phyloP scores from a whole-genome alignment of 2,329 filamentous ascomycete genomes.

The Cladosporium sp. region DNA sequence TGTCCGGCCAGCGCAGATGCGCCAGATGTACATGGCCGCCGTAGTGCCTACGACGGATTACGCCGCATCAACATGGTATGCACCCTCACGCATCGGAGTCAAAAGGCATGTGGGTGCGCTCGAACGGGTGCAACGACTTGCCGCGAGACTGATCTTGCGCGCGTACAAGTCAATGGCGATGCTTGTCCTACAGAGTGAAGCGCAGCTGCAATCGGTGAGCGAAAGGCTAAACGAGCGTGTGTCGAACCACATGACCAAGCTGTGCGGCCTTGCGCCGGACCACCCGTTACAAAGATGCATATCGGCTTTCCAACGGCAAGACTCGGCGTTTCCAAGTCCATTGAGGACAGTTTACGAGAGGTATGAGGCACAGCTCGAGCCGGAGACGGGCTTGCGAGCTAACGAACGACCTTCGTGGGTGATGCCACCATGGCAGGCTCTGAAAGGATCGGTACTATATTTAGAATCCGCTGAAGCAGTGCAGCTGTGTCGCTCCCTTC shows the following conservation, averaged over 20 bases:
- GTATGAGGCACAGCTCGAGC: neutral
- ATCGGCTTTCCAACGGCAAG: neutral
- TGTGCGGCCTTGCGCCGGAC: conserved; percentile 4
- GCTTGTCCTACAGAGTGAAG: neutral
- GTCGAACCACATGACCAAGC: neutral
- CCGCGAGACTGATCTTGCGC: neutral
- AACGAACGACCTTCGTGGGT: neutral
- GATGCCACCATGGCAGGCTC: conserved; percentile 1
- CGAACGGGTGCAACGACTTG: neutral
- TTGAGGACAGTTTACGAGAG: neutral
- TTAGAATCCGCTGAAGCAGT: neutral
- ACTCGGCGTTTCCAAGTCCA: neutral
- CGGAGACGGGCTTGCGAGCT: neutral
- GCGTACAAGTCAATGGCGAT: neutral
- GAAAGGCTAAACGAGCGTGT: neutral
- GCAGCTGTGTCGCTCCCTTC: neutral
- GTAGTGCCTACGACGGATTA: neutral
- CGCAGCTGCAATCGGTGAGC: neutral
- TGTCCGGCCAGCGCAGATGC: neutral
- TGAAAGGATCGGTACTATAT: neutral
- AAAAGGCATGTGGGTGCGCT: neutral
- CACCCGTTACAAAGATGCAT: conserved; percentile 2
- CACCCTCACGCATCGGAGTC: neutral
- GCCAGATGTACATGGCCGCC: neutral
- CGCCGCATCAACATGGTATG: neutral